Evolutionary conservation across 139 green algal genomes (phyloP).

Genomic region (Tetraselmis chui): DNA sequence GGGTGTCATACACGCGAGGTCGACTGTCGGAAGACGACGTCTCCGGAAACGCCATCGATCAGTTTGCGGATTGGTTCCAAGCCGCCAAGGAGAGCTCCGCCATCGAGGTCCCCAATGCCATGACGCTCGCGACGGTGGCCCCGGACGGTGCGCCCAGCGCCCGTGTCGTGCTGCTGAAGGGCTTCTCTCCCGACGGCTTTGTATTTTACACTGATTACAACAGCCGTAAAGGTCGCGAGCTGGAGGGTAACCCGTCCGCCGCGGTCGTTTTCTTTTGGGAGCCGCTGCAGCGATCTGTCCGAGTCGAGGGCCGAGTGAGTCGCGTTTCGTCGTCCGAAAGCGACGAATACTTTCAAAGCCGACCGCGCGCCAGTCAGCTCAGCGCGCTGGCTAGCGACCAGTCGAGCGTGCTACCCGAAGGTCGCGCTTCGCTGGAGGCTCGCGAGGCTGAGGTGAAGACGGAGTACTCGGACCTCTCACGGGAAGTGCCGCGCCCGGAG

Average conservation of each 20-base stretch:
- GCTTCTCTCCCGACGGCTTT: background rate
- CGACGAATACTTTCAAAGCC: too few relatives aligned
- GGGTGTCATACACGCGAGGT: background rate
- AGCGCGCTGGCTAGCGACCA: too few relatives aligned
- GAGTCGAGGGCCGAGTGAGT: constrained; percentile 67
- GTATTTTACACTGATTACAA: background rate
- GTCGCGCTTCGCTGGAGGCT: too few relatives aligned
- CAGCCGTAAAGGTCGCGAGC: constrained; percentile 54
- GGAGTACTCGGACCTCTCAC: too few relatives aligned
- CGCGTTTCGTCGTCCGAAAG: constrained; percentile 57
- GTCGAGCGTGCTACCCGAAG: too few relatives aligned
- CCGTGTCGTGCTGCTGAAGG: background rate
- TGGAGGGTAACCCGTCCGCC: constrained; percentile 37
- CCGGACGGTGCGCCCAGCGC: constrained; percentile 7
- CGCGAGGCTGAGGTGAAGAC: too few relatives aligned
- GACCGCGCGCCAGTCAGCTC: too few relatives aligned
- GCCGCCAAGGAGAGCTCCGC: background rate
- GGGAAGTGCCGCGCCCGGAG: too few relatives aligned
- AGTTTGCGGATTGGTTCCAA: background rate
- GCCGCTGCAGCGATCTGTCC: constrained; percentile 55
- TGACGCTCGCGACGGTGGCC: background rate
- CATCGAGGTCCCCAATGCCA: background rate
- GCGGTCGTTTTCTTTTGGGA: constrained; percentile 81
- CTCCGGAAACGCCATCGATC: background rate
- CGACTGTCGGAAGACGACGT: background rate